phyloP scores from a whole-genome alignment of 495 filamentous ascomycete genomes.

The Jackrogersella minutella region DNA sequence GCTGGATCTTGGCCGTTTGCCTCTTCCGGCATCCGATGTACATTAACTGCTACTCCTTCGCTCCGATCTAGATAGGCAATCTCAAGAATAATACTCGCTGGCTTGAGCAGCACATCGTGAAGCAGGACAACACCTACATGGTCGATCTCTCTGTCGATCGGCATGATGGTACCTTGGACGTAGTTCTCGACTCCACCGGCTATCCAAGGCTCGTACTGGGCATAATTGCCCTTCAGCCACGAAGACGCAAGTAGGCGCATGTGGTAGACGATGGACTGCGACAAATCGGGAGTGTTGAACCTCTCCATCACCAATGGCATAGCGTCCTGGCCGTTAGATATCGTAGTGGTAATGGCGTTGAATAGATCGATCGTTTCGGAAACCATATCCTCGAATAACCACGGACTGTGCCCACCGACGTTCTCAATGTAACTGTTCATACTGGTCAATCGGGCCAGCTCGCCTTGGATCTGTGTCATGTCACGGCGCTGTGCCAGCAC shows the following conservation, averaged over 20 bases:
- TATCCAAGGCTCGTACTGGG: slow-evolving; percentile 75
- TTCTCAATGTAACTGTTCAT: slow-evolving; percentile 72
- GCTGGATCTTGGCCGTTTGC: slow-evolving; percentile 58
- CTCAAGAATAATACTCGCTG: slow-evolving; percentile 81
- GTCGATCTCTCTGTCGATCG: slow-evolving; percentile 83
- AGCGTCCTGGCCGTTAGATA: slow-evolving; percentile 63
- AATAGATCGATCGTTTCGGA: slow-evolving; percentile 76
- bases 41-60: slow-evolving; percentile 78
- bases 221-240: slow-evolving; percentile 79
- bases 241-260: slow-evolving; percentile 81
- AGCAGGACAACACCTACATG: slow-evolving; percentile 81
- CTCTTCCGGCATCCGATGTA: slow-evolving; percentile 71
- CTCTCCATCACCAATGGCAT: slow-evolving; percentile 67
- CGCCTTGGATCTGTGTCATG: slow-evolving; percentile 67
- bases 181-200: slow-evolving; percentile 70
- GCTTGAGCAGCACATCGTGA: slow-evolving; percentile 80
- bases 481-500: slow-evolving; percentile 73
- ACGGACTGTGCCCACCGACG: slow-evolving; percentile 68
- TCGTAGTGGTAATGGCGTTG: slow-evolving; percentile 61
- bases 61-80: slow-evolving; percentile 93
- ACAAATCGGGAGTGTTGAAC: slow-evolving; percentile 76
- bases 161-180: slow-evolving; percentile 73
- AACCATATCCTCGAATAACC: slow-evolving; percentile 84
- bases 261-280: slow-evolving; percentile 75
- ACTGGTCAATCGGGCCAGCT: slow-evolving; percentile 73